Evolutionary conservation across 805 yeast genomes (phyloP).

Genomic region (Wickerhamiella musiphila): DNA sequence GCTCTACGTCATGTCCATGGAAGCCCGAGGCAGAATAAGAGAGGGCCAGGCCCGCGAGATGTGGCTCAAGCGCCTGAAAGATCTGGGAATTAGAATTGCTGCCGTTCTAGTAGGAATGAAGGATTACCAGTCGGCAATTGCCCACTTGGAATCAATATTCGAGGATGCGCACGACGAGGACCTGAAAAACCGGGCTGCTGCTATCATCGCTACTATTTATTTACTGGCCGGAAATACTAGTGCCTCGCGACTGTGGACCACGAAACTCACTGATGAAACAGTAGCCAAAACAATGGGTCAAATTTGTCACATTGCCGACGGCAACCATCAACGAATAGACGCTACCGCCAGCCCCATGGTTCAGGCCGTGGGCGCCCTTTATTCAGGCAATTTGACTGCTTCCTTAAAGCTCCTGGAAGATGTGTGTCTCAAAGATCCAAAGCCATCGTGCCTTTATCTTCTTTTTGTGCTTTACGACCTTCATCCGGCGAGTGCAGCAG

Average conservation of each 20-base stretch:
- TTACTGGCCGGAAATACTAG: constrained; percentile 18
- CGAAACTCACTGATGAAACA: background rate
- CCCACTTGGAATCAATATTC: constrained; percentile 14
- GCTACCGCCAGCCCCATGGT: constrained; percentile 3
- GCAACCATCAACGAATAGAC: constrained; percentile 16
- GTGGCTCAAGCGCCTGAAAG: constrained; percentile 15
- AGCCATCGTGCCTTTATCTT: constrained; percentile 12
- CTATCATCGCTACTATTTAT: constrained; percentile 13
- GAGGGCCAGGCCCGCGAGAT: constrained; percentile 1
- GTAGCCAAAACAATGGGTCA: constrained; percentile 10
- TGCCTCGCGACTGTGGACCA: constrained; percentile 18
- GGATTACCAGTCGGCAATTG: constrained; percentile 21
- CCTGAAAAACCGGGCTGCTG: constrained; percentile 2
- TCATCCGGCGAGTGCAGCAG: constrained; percentile 1
- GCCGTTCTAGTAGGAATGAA: constrained; percentile 20
- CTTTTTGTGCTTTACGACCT: constrained; percentile 18
- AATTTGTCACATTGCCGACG: constrained; percentile 6
- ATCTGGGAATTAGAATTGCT: constrained; percentile 19
- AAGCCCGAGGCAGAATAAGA: constrained; percentile 18
- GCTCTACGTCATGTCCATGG: constrained; percentile 21
- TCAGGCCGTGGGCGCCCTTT: constrained; percentile 13
- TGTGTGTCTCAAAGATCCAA: constrained; percentile 4
- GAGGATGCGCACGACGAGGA: constrained; percentile 3
- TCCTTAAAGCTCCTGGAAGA: constrained; percentile 13
- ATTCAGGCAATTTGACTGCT: constrained; percentile 14